A percentile compares a stretch with the other conserved stretches of the same genome.
phyloP scores from a whole-genome alignment of 2,329 filamentous ascomycete species.

The Aureobasidium sp. region DNA sequence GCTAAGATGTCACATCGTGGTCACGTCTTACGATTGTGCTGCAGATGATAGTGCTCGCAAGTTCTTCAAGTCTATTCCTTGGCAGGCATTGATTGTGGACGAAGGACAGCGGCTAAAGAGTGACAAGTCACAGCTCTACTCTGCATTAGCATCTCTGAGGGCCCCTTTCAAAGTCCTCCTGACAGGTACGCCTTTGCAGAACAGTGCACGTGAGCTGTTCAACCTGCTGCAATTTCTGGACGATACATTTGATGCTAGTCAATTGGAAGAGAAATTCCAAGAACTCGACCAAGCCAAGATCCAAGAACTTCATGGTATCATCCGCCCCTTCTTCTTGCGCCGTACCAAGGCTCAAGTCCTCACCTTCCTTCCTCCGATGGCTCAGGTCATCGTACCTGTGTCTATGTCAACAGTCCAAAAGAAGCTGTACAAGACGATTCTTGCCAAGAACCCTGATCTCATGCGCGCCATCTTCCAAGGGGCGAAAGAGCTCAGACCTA shows the following conservation, averaged over 20 bases:
- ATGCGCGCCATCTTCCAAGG: slow-evolving; percentile 76
- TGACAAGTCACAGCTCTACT: slow-evolving; percentile 76
- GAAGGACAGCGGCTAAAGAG: slow-evolving; percentile 96
- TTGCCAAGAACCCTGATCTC: slow-evolving; percentile 81
- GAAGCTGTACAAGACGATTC: slow-evolving; percentile 87
- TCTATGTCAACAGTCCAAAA: slow-evolving; percentile 92
- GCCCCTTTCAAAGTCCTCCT: slow-evolving; percentile 80
- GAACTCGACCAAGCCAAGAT: slow-evolving; percentile 81
- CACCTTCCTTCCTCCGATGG: slow-evolving; percentile 86
- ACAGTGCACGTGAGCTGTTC: slow-evolving; percentile 90
- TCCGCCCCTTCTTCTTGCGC: slow-evolving; percentile 63
- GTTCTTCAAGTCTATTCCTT: slow-evolving; percentile 65
- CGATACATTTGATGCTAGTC: slow-evolving; percentile 58
- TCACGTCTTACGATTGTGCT: slow-evolving; percentile 91
- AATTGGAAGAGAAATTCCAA: slow-evolving; percentile 67
- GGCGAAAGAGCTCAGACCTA: slow-evolving; percentile 48
- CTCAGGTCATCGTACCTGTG: slow-evolving; percentile 91
- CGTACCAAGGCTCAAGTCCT: slow-evolving; percentile 88
- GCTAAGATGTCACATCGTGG: slow-evolving; percentile 81
- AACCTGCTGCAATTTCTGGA: slow-evolving; percentile 96
- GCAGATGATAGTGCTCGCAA: slow-evolving; percentile 61
- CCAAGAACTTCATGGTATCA: slow-evolving; percentile 70
- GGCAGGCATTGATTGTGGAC: slow-evolving; percentile 85
- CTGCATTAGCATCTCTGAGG: slow-evolving; percentile 62
- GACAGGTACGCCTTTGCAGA: slow-evolving; percentile 86